Evolutionary conservation across 768 basidiomycete species (phyloP), one percentile per base, ranked within the genome.

Genomic region (Phaeotremella skinneri): DNA sequence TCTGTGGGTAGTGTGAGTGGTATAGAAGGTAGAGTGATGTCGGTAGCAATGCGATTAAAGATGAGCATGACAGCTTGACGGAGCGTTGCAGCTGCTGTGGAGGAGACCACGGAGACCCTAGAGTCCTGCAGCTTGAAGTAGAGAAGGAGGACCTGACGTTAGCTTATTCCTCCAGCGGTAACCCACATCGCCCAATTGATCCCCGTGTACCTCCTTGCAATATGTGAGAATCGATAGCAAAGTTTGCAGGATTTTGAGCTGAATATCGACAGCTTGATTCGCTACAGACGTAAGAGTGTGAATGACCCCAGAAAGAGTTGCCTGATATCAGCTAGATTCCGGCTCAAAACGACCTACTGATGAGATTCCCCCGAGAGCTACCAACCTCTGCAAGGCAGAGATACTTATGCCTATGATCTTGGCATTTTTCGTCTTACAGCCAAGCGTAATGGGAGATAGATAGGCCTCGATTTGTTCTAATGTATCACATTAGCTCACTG

Each of bases 21-120:
- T 4, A 61, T 49, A 26, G 62, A 32, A 14, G 62, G 49, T 14
- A 43, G 7, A 3, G 52, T 42, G 25, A 52, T 17, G 21, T 32
- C 64, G 42, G 47, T 39, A 45, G 39, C 42, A 76, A 97, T 89
- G 73, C 94, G 92, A 78, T 99, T 96, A 43, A 97, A 89, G 17
- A 97, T 87, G 65, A 97, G 90, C 93, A 99, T 97, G 45, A 98
- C 90, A 1, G 97, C 82, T 73, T 98, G 94, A 2, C 93, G 87
- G 3, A 97, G 83, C 0, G 93, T 97, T 0, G 96, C 96, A 2
- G 93, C 93, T 1, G 94, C 94, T 2, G 96, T 98, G 0, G 91
- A 93, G 2, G 92, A 94, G 5, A 99, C 94, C 25, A 98, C 94
- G 0, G 91, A 89, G 23, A 93, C 96, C 63, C 90, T 86, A 0